Evolutionary conservation across 345 rosid genomes (phyloP), one percentile per base, ranked within the genome.

Genomic region (Acer negundo): DNA sequence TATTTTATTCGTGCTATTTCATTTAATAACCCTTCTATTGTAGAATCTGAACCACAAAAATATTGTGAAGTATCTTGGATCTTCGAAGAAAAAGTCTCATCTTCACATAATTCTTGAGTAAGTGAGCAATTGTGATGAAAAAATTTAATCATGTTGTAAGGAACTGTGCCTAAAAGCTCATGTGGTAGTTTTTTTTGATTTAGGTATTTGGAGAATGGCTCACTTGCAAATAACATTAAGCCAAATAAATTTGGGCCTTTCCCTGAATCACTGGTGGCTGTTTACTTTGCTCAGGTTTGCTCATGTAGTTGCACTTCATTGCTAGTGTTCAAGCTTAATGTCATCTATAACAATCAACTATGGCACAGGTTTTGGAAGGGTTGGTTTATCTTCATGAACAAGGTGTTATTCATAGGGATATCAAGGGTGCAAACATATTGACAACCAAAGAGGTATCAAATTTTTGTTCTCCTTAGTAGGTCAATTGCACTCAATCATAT

Each of bases 211-310:
- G 99, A 97, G 86, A 97, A 94, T 85, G 99, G 99, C 56, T 97
- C 99, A 35, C 98, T 97, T 81, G 99, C 99, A 64, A 94, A 94
- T 84, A 94, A 93, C 65, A 93, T 97, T 77, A 94, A 94, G 90
- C 99, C 99, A 81, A 97, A 94, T 82, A 94, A 94, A 78, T 97
- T 94, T 83, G 97, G 99, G 78, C 99, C 99, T 75, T 93, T 97
- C 80, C 99, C 99, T 13, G 99, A 96, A 79, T 90, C 97, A 2
- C 81, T 96, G 88, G 99, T 96, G 84, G 97, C 97, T 79, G 91
- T 92, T 81, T 96, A 92, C 82, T 94, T 96, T 85, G 94, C 99
- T 80, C 99, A 96, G 99, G 99, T 96, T 78, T 80, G 85, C 75
- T 78, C 74, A n/a, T 79, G 26, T 78, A 62, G 78, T 65, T 81